Evolutionary conservation across 2,329 filamentous ascomycete species (phyloP).

Genomic region (Zymoseptoria crescenta): DNA sequence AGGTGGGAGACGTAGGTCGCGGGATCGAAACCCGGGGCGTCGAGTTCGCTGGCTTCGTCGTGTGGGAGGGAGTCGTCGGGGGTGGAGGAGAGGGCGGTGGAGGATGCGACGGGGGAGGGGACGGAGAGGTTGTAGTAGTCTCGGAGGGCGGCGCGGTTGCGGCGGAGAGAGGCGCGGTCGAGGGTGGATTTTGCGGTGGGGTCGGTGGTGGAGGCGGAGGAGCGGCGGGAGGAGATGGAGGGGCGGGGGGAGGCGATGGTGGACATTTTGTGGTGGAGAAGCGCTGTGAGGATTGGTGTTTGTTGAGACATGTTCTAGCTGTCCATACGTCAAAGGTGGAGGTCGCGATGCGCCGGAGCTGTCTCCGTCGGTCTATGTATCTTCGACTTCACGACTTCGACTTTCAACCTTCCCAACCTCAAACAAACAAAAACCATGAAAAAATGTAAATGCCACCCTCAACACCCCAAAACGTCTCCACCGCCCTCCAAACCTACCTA

Average conservation of each 20-base stretch:
- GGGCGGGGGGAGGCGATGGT: conserved; percentile 53
- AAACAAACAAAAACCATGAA: too few relatives aligned
- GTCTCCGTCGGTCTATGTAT: neutral
- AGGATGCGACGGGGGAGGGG: conserved; percentile 1
- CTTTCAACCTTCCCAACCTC: conserved; percentile 4
- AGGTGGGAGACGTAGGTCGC: conserved; percentile 58
- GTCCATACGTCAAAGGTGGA: neutral
- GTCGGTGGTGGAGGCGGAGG: conserved; percentile 54
- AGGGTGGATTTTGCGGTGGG: conserved; percentile 21
- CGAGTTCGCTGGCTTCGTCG: conserved; percentile 52
- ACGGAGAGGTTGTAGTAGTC: conserved; percentile 86
- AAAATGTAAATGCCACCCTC: conserved; percentile 10
- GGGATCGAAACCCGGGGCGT: conserved; percentile 63
- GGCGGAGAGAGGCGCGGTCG: conserved; percentile 43
- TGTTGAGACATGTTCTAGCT: neutral
- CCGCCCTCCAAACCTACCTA: conserved; percentile 10
- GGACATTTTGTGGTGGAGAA: conserved; percentile 39
- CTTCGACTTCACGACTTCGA: neutral
- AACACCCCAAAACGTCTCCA: conserved; percentile 2
- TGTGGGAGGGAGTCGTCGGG: conserved; percentile 33
- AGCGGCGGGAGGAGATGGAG: conserved; percentile 62
- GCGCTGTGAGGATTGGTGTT: neutral
- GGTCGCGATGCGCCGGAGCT: neutral
- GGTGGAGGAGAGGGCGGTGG: conserved; percentile 19
- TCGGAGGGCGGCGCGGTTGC: conserved; percentile 78